phyloP scores from a whole-genome alignment of 805 yeast genomes.

The Saturnispora sekii region DNA sequence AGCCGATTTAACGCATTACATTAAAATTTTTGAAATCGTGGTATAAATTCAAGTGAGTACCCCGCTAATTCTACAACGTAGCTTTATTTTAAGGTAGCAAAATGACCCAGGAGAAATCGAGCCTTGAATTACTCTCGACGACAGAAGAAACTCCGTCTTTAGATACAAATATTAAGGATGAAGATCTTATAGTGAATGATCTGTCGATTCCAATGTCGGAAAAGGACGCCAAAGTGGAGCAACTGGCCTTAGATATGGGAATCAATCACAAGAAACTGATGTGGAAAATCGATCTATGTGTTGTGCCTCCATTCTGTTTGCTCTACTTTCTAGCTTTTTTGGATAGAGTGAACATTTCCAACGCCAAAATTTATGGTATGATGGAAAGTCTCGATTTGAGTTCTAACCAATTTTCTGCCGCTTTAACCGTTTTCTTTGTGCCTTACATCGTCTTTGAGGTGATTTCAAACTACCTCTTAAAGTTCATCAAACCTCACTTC shows the following conservation, averaged over 20 bases:
- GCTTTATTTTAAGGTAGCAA: no score
- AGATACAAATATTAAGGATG: background rate
- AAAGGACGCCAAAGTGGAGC: conserved; percentile 21
- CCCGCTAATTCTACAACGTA: no score
- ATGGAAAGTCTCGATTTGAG: conserved; percentile 41
- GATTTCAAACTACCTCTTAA: conserved; percentile 52
- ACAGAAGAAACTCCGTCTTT: background rate
- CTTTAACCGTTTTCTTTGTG: conserved; percentile 61
- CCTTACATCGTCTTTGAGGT: conserved; percentile 61
- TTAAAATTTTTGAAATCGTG: no score
- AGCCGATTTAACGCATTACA: no score
- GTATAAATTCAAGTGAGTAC: no score
- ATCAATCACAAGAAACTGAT: conserved; percentile 46
- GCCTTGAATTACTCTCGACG: no score
- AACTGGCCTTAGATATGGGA: conserved; percentile 35
- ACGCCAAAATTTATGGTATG: conserved; percentile 70
- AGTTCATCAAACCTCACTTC: conserved; percentile 49
- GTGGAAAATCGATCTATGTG: conserved; percentile 58
- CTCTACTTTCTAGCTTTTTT: conserved; percentile 68
- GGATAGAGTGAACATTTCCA: conserved; percentile 75
- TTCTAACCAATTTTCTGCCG: conserved; percentile 53
- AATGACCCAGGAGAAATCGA: no score
- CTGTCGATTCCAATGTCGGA: conserved; percentile 17
- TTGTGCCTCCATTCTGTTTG: conserved; percentile 68
- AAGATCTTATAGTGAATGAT: conserved; percentile 2